These are phyloP conservation scores for Mycena rebaudengoi DNA, from an alignment of 768 basidiomycete genomes.

Conservation along the genomic window DNA sequence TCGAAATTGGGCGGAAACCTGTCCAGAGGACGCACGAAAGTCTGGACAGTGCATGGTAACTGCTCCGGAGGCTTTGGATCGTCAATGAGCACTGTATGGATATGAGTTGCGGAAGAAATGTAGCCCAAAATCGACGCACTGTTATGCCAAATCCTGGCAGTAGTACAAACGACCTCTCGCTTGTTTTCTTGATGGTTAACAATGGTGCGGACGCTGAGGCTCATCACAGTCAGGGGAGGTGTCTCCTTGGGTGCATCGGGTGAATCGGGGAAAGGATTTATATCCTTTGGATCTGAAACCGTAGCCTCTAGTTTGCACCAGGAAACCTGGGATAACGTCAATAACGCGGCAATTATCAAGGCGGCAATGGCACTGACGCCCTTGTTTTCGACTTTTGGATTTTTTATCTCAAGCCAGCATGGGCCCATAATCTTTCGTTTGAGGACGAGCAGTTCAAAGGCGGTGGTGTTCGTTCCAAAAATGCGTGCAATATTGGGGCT, in stretches of 20 bases:
- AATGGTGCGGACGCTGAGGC: conserved; percentile 86
- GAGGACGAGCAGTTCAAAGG: conserved; percentile 92
- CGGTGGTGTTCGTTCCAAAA: conserved; percentile 90
- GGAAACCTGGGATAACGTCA: conserved; percentile 67
- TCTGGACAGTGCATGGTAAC: conserved; percentile 83
- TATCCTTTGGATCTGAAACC: conserved; percentile 85
- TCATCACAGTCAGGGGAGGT: conserved; percentile 92
- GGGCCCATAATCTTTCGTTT: conserved; percentile 99
- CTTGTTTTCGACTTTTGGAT: conserved; percentile 77
- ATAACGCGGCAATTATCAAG: not conserved
- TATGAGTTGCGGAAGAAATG: not conserved
- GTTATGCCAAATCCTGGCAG: conserved; percentile 83
- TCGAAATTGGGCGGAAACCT: conserved; percentile 89
- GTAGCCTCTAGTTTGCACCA: conserved; percentile 97
- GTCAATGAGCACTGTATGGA: conserved; percentile 78
- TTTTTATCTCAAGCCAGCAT: conserved; percentile 92
- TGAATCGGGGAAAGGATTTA: conserved; percentile 82
- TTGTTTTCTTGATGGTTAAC: conserved; percentile 95
- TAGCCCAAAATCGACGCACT: conserved; percentile 42
- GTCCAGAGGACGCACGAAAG: conserved; percentile 90
- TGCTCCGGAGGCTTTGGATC: conserved; percentile 92
- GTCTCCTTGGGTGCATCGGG: conserved; percentile 77
- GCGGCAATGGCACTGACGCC: conserved; percentile 61
- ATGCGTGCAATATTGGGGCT: conserved; percentile 89
- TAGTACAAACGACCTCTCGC: conserved; percentile 90